Base-by-base conservation (phyloP, 192 early-diverging fungal species). In the Backusella psychrophila region DNA sequence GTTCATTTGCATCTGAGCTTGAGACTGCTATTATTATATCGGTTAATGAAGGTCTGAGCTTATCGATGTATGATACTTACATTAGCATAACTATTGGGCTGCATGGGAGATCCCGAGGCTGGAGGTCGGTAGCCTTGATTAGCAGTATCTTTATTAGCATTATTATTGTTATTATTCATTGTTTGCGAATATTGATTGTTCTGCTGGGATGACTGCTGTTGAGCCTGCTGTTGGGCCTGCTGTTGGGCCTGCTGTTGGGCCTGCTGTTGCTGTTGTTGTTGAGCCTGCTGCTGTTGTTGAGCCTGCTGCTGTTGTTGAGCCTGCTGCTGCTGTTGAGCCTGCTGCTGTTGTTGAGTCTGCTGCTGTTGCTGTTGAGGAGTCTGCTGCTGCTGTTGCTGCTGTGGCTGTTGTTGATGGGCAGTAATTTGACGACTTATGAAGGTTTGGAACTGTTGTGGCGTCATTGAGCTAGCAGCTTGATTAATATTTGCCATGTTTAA, bases 401-500 rank as follows among this genome's bases (percentile, higher is more conserved):
- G 42, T 14, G 12, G 14, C 17, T 68, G 75, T 14, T 69, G 75
- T 31, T 76, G 75, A 39, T 76, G 75, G 23, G 69, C 52, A 17
- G 75, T 23, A 23, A 71, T 44, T 36, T 76, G 75, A 17, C 68
- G 68, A 38, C 44, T 38, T 17, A 76, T 36, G 2, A 69, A 67
- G 2, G 63, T n/a, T 41, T 76, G 75, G 29, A 76, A 76, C 36
- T 76, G 75, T 19, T 66, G 63, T 3, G 75, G 68, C 12, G 67
- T 67, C 49, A 76, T 56, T 17, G 75, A 70, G 4, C 56, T 39
- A 8, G 75, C 36, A 17, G 75, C 75, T 34, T 68, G 66, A 41
- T 76, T 69, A 1, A 70, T 36, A 41, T 56, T 70, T 23, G 49
- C 36, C 66, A 76, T 49, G 39, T 76, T 76, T 41, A 76, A 52